Evolutionary conservation across 495 filamentous ascomycete genomes (phyloP), one percentile per base, ranked within the genome.

Genomic region (Daldinia childiae): DNA sequence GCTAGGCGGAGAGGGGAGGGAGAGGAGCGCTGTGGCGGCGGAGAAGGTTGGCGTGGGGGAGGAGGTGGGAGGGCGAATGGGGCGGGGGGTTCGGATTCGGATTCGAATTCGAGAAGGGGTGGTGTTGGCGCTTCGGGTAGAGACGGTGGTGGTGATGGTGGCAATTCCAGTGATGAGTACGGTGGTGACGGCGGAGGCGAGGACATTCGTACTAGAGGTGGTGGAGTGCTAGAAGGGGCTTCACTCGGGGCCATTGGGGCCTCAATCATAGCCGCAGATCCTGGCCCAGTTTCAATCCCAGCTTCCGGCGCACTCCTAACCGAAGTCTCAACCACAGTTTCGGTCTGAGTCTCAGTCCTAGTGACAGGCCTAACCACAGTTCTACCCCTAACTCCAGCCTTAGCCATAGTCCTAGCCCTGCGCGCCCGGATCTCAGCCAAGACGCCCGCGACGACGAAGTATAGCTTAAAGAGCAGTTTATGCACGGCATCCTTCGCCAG

Each of bases 401-500:
- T 6, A 17, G 26, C 24, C 34, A 17, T 45, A 9, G 29, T 38
- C 57, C 61, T 58, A 9, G 50, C 66, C 39, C 30, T 61, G 2
- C 66, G 75, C 3, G 56, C 54, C 29, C 60, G 71, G 0, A 79
- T 6, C 43, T 71, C 64, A 0, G 71, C 71, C 68, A 86, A 59
- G 9, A 82, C 55, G 1, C 78, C 69, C 36, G 84, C 39, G 14
- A 81, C 60, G n/a, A 81, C 77, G 51, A 82, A 91, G 77, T 95
- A 96, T 14, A 88, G 72, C 66, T 86, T 87, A 24, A 97, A 84
- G 64, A 97, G 87, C 17, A 88, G 71, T n/a, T 85, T 79, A 69
- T 97, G 93, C n/a, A 93, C 87, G 15, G 85, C 79, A 59, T 96
- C 91, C 79, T 97, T 97, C 29, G 92, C 87, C 55, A 96, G 79